Evolutionary conservation across 1,284 basidiomycete genomes (phyloP), one percentile per base, ranked within the genome.

Genomic region (Coniophora puteana): DNA sequence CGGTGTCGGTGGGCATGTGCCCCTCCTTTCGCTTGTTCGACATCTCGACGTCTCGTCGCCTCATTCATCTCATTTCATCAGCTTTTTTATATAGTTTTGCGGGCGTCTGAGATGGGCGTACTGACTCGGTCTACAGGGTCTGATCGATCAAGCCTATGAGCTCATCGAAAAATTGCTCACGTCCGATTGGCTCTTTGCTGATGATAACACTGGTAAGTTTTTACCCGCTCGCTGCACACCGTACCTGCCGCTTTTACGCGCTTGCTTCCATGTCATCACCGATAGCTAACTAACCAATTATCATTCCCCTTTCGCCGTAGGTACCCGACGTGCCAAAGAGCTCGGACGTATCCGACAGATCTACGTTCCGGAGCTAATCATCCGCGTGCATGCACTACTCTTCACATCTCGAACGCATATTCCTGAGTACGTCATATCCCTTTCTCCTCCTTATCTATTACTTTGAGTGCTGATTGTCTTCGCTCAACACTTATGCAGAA

Each of bases 291-390:
- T n/a, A n/a, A n/a, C 4, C 14, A 37, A 34, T 27, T 53, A 21
- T 48, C 28, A n/a, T 25, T 5, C 29, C 7, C 36, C 35, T 30
- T 14, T 27, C 47, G 20, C 51, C 75, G 78, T 68, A 35, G 76
- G 84, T 38, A 74, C 73, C 10, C 72, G 89, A 11, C 66, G 69
- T 16, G 68, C n/a, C n/a, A n/a, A 69, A 20, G 91, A 96, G 51
- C 76, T 96, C 37, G 66, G 74, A 3, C 77, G 87, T 17, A 89
- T 97, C 43, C 79, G 94, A 23, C 84, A 91, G 52, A 83, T 94
- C 26, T 95, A 89, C 63, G 72, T 98, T 14, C 95, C 94, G 0
- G 93, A 97, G 58, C 74, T 98, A 27, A 80, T 98, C 49, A 72
- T 97, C 46, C 81, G 90, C 16, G 67, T 98, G 13, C 94, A 98